Evolutionary conservation across 805 yeast species (phyloP), one percentile per base, ranked within the genome.

Genomic region (Metschnikowia kofuensis): DNA sequence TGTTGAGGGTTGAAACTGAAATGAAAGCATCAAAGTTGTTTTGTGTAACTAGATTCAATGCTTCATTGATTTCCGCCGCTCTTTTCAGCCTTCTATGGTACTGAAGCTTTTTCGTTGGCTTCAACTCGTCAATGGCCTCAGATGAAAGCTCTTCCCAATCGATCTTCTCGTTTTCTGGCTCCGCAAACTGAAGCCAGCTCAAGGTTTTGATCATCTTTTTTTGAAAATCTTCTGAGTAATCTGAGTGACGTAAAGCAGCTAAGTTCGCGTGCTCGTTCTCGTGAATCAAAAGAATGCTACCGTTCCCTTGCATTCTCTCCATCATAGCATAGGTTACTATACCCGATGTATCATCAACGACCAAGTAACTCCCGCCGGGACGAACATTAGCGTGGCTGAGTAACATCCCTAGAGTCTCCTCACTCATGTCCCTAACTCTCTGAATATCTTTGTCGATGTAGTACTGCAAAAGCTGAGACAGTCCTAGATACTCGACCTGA

Each of bases 281-380:
- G 67, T 94, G 97, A 1, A 84, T 74, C 16, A 89, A 76, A 2
- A 89, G 75, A 39, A 94, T 81, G 3, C 74, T 63, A 10, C 85
- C 85, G 45, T 80, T 70, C 12, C 96, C 96, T 51, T 82, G 83
- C 92, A 95, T 88, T 62, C 97, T 76, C 64, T 94, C 99, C 67
- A 94, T 63, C 77, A 94, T 74, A 4, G 96, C 89, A 51, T 87
- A 87, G 6, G 87, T 79, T 0, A 94, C 63, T n/a, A 92, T 76
- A 7, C 98, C 97, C 31, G 96, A 91, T n/a, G 96, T 86, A 62
- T 94, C 99, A 62, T 94, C 99, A 47, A 89, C 76, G 4, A 92
- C 84, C 21, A 94, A 70, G 61, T 94, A 94, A 50, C 79, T 82
- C 1, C 99, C 98, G 10, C 96, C 96, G 0, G 96, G 90, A 60